phyloP scores from a whole-genome alignment of 1,284 basidiomycete species.

The Sporisorium sorghi region DNA sequence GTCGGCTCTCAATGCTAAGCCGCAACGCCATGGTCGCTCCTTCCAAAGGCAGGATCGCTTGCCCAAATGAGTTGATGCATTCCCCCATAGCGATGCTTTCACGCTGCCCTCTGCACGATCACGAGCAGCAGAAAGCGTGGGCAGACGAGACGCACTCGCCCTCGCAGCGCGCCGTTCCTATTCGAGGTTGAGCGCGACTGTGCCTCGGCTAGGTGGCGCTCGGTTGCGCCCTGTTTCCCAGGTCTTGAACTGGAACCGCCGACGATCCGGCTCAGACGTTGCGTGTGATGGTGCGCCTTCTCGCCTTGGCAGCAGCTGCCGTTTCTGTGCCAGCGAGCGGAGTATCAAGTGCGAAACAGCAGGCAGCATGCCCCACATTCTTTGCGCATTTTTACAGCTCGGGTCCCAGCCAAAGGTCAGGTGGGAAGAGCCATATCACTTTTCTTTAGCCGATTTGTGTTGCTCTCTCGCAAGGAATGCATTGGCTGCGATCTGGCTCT shows the following conservation, averaged over 20 bases:
- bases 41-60: too few species aligned
- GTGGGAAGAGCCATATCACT: neutral
- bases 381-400: neutral
- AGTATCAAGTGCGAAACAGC: constrained; percentile 6
- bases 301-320: neutral
- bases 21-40: too few species aligned
- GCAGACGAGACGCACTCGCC: constrained; percentile 3
- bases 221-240: neutral
- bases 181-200: neutral
- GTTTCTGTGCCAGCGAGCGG: neutral
- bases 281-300: neutral
- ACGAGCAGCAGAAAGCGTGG: neutral
- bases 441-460: neutral
- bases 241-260: neutral
- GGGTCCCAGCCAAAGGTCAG: neutral
- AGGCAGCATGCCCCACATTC: too few species aligned
- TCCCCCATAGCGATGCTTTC: neutral
- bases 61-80: neutral
- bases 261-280: constrained; percentile 6
- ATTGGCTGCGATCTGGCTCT: neutral
- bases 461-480: neutral
- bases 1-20: too few species aligned
- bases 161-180: neutral
- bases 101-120: neutral
- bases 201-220: neutral